Conservation (phyloP, 2,329 filamentous ascomycete genomes). For the Rhexocercosporidium sp. region DNA sequence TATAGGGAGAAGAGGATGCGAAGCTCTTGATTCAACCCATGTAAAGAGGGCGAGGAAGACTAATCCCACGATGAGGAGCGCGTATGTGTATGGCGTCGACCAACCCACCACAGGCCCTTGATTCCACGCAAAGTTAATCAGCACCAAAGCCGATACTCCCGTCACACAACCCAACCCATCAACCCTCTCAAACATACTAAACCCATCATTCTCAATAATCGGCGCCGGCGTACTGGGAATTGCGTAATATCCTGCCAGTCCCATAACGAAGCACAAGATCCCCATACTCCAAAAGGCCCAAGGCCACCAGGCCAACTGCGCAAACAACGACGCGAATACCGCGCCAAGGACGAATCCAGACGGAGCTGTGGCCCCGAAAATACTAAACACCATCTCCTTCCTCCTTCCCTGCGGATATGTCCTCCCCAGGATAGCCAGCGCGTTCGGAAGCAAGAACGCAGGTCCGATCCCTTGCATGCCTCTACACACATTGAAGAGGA, state of each 20-base stretch:
- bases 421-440: conserved; percentile 54
- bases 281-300: conserved; percentile 55
- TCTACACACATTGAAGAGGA: conserved; percentile 54
- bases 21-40: conserved; percentile 52
- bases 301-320: conserved; percentile 53
- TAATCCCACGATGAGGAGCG: conserved; percentile 61
- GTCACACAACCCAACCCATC: conserved; percentile 51
- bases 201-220: conserved; percentile 36
- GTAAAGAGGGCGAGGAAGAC: conserved; percentile 60
- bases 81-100: conserved; percentile 38
- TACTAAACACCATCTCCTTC: conserved; percentile 51
- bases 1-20: conserved; percentile 63
- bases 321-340: conserved; percentile 47
- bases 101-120: conserved; percentile 38
- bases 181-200: conserved; percentile 36
- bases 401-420: conserved; percentile 51
- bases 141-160: conserved; percentile 55
- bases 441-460: conserved; percentile 57
- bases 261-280: conserved; percentile 46
- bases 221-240: conserved; percentile 45
- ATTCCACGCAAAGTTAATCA: conserved; percentile 63
- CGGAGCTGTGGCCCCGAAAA: conserved; percentile 55
- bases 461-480: conserved; percentile 61
- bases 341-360: conserved; percentile 51
- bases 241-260: conserved; percentile 44